Conservation (phyloP, 768 basidiomycete species). For the Rhodotorula diobovata region DNA sequence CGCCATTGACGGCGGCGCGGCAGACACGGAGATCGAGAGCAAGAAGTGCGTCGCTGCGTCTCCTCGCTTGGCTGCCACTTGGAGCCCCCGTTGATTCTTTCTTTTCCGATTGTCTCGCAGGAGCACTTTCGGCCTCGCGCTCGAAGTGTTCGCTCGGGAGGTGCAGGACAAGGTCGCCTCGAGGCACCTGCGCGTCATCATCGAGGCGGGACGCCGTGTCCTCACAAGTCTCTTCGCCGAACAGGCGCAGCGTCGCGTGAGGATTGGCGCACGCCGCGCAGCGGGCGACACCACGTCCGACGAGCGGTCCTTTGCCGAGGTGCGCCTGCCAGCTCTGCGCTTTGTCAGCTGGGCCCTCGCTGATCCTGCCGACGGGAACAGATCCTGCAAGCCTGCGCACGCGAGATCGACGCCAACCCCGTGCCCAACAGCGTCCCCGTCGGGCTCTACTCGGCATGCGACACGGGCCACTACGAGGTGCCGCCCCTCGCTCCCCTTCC, state of each 20-base stretch:
- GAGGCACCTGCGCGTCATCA: slow-evolving; percentile 3
- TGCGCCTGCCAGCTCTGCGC: not conserved
- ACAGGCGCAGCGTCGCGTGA: slow-evolving; percentile 16
- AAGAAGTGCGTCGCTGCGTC: slow-evolving; percentile 20
- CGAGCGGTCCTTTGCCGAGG: slow-evolving; percentile 22
- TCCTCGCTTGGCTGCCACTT: not conserved
- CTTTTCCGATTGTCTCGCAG: not conserved
- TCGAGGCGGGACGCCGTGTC: slow-evolving; percentile 13
- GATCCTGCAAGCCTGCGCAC: not conserved
- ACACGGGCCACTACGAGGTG: not conserved
- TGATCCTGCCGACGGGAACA: not conserved
- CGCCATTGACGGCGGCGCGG: slow-evolving; percentile 19
- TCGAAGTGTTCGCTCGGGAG: slow-evolving; percentile 20
- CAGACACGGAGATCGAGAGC: slow-evolving; percentile 11
- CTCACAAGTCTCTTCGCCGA: slow-evolving; percentile 29
- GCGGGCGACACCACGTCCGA: not conserved
- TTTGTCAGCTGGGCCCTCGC: not conserved
- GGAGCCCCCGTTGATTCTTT: accelerated
- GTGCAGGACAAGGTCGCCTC: slow-evolving; percentile 2
- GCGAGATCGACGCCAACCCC: not conserved
- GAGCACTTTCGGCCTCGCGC: slow-evolving; percentile 7
- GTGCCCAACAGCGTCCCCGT: too few relatives aligned
- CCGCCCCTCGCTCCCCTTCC: not conserved
- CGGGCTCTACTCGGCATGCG: not conserved
- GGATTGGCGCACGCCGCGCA: not conserved